Evolutionary conservation across 2,329 filamentous ascomycete genomes (phyloP), one percentile per base, ranked within the genome.

Genomic region (Alternaria atra): DNA sequence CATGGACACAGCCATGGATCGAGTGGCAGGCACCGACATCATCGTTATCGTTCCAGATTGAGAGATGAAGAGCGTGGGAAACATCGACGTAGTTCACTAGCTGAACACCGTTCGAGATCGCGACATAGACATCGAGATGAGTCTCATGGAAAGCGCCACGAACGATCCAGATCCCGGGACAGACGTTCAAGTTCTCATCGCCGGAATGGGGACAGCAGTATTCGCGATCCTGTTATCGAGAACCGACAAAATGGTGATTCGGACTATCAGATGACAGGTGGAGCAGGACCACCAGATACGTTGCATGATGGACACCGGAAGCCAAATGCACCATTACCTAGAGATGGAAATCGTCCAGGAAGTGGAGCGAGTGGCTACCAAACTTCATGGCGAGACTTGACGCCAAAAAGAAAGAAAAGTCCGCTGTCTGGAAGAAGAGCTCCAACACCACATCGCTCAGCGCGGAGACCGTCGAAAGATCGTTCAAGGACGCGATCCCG

Each of bases 211-310:
- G 9, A 29, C 8, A 37, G 55, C 15, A 17, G 52, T 15, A 7
- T 50, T 8, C 48, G 15, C 23, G 39, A 52, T 15, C 46, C 37
- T 12, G 39, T 57, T 47, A 23, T 12, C 15, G 47, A 57, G 9
- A 13, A 15, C 12, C 4, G 10, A 2, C 34, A 5, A 0, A 30
- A 52, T 15, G 5, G 51, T 10, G n/a, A 32, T 8, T 17, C 10
- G 2, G 44, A 50, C 2, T 59, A 56, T 39, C 44, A 61, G 13
- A 63, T 65, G 61, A 48, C 43, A 0, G 54, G 56, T 8, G 63
- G 61, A 23, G 58, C 58, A 2, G 51, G 50, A 0, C 56, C 56
- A n/a, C 17, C 42, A 37, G 30, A 44, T 8, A 47, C 47, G 12
- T n/a, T 62, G 13, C 42, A 50, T 34, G 30, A 46, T n/a, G 32